Percentiles rank a stretch among this genome's conserved stretches.
phyloP scores from a whole-genome alignment of 2,329 filamentous ascomycete genomes.

The Aureobasidium zeae region DNA sequence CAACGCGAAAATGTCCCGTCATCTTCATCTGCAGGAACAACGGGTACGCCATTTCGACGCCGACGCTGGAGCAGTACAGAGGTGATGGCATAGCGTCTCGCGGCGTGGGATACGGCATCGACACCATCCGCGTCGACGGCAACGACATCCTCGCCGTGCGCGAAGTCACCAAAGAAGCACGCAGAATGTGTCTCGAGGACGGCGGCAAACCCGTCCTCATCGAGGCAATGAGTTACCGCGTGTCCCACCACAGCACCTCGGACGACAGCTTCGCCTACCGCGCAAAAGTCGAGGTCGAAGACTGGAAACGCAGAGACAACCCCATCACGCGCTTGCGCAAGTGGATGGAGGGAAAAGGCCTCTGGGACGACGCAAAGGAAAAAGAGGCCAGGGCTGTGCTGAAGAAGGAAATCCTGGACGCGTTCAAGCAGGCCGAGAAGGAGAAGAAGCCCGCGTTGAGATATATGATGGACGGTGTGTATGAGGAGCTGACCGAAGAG shows the following conservation, averaged over 20 bases:
- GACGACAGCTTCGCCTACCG: constrained; percentile 97
- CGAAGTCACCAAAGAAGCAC: constrained; percentile 67
- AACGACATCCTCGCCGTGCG: constrained; percentile 87
- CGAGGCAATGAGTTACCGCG: constrained; percentile 97
- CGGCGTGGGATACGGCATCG: constrained; percentile 85
- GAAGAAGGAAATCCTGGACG: constrained; percentile 68
- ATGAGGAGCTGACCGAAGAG: constrained; percentile 77
- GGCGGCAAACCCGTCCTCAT: constrained; percentile 79
- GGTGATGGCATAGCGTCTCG: constrained; percentile 84
- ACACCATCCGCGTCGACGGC: constrained; percentile 86
- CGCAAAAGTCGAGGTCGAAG: constrained; percentile 83
- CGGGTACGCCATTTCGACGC: constrained; percentile 82
- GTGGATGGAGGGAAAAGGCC: constrained; percentile 73
- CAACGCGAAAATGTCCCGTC: constrained; percentile 76
- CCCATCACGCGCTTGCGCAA: constrained; percentile 77
- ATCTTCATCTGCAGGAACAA: constrained; percentile 91
- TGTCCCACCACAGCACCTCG: constrained; percentile 91
- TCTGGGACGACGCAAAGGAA: constrained; percentile 82
- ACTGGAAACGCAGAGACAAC: constrained; percentile 87
- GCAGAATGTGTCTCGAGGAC: constrained; percentile 66
- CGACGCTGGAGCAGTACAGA: constrained; percentile 81
- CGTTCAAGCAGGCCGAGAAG: constrained; percentile 74
- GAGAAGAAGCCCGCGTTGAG: constrained; percentile 67
- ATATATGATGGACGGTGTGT: constrained; percentile 76
- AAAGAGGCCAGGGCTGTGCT: constrained; percentile 57